Conservation (phyloP, 192 early-diverging fungal species). For the Backusella parvicylindrica region DNA sequence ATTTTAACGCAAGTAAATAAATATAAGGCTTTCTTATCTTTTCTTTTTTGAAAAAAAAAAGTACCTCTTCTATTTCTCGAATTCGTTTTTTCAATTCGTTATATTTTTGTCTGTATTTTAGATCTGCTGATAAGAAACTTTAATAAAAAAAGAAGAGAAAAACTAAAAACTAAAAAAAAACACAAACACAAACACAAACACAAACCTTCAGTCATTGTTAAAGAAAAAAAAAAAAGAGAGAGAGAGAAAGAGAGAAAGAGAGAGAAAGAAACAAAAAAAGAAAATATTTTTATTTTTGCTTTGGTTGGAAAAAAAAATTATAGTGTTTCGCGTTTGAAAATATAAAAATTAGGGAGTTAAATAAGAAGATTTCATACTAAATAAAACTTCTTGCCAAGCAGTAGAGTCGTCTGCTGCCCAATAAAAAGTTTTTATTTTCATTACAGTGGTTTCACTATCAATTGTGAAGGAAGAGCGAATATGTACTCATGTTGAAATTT, state of each 20-base stretch:
- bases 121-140: neutral
- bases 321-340: too few species aligned
- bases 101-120: slow-evolving; percentile 18
- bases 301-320: too few species aligned
- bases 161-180: neutral
- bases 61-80: neutral
- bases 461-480: too few species aligned
- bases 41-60: neutral
- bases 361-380: too few species aligned
- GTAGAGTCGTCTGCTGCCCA: too few species aligned
- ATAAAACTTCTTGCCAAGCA: too few species aligned
- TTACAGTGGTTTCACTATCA: too few species aligned
- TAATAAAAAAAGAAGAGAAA: too few species aligned
- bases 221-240: neutral
- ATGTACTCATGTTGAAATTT: too few species aligned
- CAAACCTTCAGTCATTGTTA: slow-evolving; percentile 9
- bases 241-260: neutral
- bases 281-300: neutral
- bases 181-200: too few species aligned
- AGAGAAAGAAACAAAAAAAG: slow-evolving; percentile 2
- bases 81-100: neutral
- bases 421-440: too few species aligned
- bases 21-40: neutral
- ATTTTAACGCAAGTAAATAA: neutral
- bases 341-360: too few species aligned